A percentile compares a stretch with the other conserved stretches of the same genome.
Evolutionary conservation across 371 early-diverging fungal species (phyloP).

Genomic region (Mortierella polycephala): DNA sequence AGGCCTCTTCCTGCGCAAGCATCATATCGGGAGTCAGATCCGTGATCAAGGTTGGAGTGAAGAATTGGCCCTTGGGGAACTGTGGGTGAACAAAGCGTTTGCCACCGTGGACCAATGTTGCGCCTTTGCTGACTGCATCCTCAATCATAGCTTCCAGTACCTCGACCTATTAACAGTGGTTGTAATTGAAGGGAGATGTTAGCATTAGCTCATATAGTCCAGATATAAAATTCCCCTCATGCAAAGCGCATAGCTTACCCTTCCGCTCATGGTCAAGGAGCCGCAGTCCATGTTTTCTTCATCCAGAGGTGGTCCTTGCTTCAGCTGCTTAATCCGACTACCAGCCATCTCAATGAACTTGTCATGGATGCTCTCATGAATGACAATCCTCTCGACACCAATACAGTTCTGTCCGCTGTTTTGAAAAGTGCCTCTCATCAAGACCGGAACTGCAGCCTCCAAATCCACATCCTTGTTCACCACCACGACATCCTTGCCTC

Average conservation of each 20-base stretch:
- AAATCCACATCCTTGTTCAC: conserved; percentile 81
- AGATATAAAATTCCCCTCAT: background rate
- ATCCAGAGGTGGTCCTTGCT: conserved; percentile 77
- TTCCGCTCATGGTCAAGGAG: conserved; percentile 77
- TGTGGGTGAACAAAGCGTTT: conserved; percentile 70
- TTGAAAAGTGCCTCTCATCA: conserved; percentile 86
- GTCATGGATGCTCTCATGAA: conserved; percentile 77
- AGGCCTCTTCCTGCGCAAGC: conserved; percentile 80
- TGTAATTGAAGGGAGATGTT: background rate
- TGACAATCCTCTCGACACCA: conserved; percentile 80
- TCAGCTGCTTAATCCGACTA: conserved; percentile 64
- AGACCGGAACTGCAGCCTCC: conserved; percentile 70
- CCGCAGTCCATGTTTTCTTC: conserved; percentile 83
- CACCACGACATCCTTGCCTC: conserved; percentile 90
- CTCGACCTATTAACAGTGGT: conserved; percentile 13
- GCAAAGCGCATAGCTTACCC: conserved; percentile 51
- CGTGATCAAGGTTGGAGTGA: conserved; percentile 82
- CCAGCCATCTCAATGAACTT: conserved; percentile 70
- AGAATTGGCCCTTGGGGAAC: conserved; percentile 81
- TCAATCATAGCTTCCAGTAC: conserved; percentile 37
- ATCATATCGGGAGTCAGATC: conserved; percentile 80
- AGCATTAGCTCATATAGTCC: background rate
- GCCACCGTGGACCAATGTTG: conserved; percentile 79
- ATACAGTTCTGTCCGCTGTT: conserved; percentile 92
- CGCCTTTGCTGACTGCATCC: conserved; percentile 84